Percentiles rank a stretch among this genome's conserved stretches.
Evolutionary conservation across 2,329 filamentous ascomycete genomes (phyloP).

Genomic region (Aureobasidium lini): DNA sequence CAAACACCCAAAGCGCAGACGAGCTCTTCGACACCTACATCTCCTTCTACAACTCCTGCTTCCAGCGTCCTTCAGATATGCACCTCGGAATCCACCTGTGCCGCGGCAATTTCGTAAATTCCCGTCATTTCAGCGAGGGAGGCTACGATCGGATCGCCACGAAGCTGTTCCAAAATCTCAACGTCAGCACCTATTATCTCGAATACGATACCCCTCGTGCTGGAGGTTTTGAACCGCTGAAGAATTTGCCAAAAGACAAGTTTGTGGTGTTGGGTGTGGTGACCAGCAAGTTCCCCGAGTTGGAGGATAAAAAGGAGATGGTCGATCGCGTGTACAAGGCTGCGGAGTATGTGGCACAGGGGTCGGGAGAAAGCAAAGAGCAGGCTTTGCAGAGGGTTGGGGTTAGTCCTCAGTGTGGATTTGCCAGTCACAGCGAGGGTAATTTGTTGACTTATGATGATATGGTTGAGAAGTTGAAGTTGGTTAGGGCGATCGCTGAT

Average conservation of each 20-base stretch:
- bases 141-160: slow-evolving; percentile 40
- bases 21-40: slow-evolving; percentile 70
- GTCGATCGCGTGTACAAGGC: slow-evolving; percentile 38
- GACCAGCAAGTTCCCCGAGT: slow-evolving; percentile 39
- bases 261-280: slow-evolving; percentile 41
- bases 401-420: slow-evolving; percentile 55
- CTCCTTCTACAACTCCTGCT: slow-evolving; percentile 64
- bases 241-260: slow-evolving; percentile 38
- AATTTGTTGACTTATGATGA: slow-evolving; percentile 60
- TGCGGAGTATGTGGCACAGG: slow-evolving; percentile 62
- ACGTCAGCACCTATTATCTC: slow-evolving; percentile 30
- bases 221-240: slow-evolving; percentile 41
- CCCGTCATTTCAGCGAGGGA: slow-evolving; percentile 40
- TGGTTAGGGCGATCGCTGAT: slow-evolving; percentile 65
- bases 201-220: slow-evolving; percentile 42
- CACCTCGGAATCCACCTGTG: slow-evolving; percentile 73
- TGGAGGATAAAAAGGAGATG: slow-evolving; percentile 41
- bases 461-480: slow-evolving; percentile 63
- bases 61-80: slow-evolving; percentile 56
- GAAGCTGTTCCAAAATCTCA: slow-evolving; percentile 28
- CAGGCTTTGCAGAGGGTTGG: slow-evolving; percentile 62
- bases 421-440: slow-evolving; percentile 64
- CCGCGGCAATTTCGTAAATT: slow-evolving; percentile 42
- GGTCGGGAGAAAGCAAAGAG: slow-evolving; percentile 50
- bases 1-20: slow-evolving; percentile 61